Evolutionary conservation across 441 rosid species (phyloP), one percentile per base, ranked within the genome.

Genomic region (Erysimum cheiri): DNA sequence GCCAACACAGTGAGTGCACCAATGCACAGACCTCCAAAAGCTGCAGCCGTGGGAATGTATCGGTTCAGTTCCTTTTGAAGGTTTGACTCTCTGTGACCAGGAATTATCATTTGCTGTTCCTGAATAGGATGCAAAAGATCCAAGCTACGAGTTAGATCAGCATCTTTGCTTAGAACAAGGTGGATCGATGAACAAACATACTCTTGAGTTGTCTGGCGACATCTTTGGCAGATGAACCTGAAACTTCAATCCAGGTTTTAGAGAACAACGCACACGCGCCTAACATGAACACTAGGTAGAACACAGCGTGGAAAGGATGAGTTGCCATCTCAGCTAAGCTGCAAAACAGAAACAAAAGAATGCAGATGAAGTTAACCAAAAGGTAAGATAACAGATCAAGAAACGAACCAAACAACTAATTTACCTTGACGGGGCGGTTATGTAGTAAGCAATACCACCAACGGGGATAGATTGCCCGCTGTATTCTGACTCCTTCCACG

Each of bases 31-130:
- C 92, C 92, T 17, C 89, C 89, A 32, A 85, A 87, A 12, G 92
- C 89, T n/a, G 89, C 89, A 17, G 92, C 89, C 5, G 92, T 85
- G 19, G 92, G 93, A 39, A 91, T 91, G 73, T 91, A 91, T 58
- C 97, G 87, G 72, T 87, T 88, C 76, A 91, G 77, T 76, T 91
- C 96, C 69, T 89, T 89, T 73, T 86, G 91, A 8, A 91, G 72
- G 77, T 89, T 91, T 0, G 97, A 89, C 39, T 91, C 97, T 22
- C 97, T 83, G 32, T 91, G 97, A 14, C 97, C 97, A 2, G 97
- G 96, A 90, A 89, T 89, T 65, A 89, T 89, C 97, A 91, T 91
- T 86, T 91, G 97, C 85, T 91, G 97, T 76, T 91, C 96, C 97
- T 91, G 36, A 52, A 11, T 13, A 28, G 22, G 12, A 22, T 10